Evolutionary conservation across 805 yeast species (phyloP).

Genomic region (Zygosaccharomyces gambellarensis): DNA sequence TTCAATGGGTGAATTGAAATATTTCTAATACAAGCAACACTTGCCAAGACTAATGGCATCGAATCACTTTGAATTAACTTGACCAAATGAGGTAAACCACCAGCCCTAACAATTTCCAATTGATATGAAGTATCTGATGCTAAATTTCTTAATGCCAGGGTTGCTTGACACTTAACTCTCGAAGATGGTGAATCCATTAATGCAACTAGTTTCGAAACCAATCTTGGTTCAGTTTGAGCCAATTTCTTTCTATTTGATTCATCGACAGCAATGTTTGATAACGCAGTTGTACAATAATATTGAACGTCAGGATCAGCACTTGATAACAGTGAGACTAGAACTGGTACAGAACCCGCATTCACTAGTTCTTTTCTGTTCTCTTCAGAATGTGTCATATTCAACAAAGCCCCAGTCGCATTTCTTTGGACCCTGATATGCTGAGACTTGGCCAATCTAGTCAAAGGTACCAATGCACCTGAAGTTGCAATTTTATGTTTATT

Average conservation of each 20-base stretch:
- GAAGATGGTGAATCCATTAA: slow-evolving; percentile 92
- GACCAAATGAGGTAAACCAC: slow-evolving; percentile 92
- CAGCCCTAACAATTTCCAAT: slow-evolving; percentile 90
- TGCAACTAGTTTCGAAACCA: slow-evolving; percentile 80
- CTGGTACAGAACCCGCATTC: slow-evolving; percentile 97
- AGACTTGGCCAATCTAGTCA: slow-evolving; percentile 90
- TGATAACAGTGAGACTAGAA: slow-evolving; percentile 77
- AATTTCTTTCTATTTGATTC: slow-evolving; percentile 82
- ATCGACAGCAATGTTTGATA: slow-evolving; percentile 96
- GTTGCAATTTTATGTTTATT: slow-evolving; percentile 94
- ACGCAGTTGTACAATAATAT: slow-evolving; percentile 95
- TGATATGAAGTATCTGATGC: slow-evolving; percentile 97
- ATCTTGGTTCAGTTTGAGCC: slow-evolving; percentile 86
- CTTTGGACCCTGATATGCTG: slow-evolving; percentile 95
- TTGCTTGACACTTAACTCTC: slow-evolving; percentile 97
- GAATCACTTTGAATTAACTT: slow-evolving; percentile 82
- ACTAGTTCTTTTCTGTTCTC: slow-evolving; percentile 96
- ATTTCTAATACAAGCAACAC: slow-evolving; percentile 97
- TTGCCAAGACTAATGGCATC: slow-evolving; percentile 88
- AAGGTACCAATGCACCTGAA: slow-evolving; percentile 90
- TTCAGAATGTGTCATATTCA: slow-evolving; percentile 96
- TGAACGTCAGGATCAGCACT: slow-evolving; percentile 94
- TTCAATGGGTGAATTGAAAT: slow-evolving; percentile 94
- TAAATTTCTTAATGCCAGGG: slow-evolving; percentile 88
- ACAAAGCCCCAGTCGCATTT: slow-evolving; percentile 95